Evolutionary conservation across 805 yeast genomes (phyloP).

Genomic region (Danielozyma ontarioensis): DNA sequence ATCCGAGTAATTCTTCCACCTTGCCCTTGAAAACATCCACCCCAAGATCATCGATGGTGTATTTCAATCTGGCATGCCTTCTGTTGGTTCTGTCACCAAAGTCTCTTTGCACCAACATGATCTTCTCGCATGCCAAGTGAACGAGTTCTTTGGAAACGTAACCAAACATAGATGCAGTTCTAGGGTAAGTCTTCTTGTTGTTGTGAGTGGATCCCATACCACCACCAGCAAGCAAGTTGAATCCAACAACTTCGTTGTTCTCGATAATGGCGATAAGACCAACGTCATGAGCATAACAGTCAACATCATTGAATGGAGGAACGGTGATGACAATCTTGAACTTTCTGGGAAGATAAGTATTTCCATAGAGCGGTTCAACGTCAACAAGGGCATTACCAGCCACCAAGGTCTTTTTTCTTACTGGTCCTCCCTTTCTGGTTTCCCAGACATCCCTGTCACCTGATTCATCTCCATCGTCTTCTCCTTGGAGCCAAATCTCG

Average conservation of each 20-base stretch:
- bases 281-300: conserved; percentile 92
- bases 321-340: conserved; percentile 91
- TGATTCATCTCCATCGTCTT: conserved; percentile 64
- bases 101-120: conserved; percentile 93
- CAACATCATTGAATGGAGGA: conserved; percentile 96
- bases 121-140: conserved; percentile 77
- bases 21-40: conserved; percentile 72
- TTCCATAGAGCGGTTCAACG: conserved; percentile 84
- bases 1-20: conserved; percentile 82
- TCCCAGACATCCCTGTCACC: conserved; percentile 64
- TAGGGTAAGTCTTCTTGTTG: conserved; percentile 93
- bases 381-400: conserved; percentile 81
- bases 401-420: conserved; percentile 74
- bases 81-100: conserved; percentile 92
- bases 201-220: conserved; percentile 99
- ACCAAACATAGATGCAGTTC: conserved; percentile 88
- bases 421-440: conserved; percentile 68
- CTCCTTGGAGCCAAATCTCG: conserved; percentile 93
- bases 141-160: conserved; percentile 64
- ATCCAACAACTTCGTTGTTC: conserved; percentile 64
- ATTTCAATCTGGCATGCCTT: conserved; percentile 96
- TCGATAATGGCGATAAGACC: conserved; percentile 86
- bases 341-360: conserved; percentile 88
- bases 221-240: conserved; percentile 90
- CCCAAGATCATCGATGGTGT: conserved; percentile 93